These are phyloP conservation scores for Rhizopus stolonifer DNA, from an alignment of 371 early-diverging fungal genomes.

Conservation along the genomic window DNA sequence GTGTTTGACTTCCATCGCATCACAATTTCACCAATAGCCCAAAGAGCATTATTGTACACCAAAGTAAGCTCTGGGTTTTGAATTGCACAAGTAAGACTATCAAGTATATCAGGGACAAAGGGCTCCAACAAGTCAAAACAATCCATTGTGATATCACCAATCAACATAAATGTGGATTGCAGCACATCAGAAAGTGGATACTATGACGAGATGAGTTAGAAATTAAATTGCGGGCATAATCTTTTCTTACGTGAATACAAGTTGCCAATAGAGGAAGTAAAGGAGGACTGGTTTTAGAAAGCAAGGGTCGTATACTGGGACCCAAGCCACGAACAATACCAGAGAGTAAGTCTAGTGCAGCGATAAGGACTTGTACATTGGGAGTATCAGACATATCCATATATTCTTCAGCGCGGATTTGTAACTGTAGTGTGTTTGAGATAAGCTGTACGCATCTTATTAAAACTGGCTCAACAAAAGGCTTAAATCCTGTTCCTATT, in stretches of 20 bases:
- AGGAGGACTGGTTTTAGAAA: conserved; percentile 62
- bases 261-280: conserved; percentile 64
- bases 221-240: not conserved
- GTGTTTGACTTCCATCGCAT: conserved; percentile 59
- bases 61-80: conserved; percentile 50
- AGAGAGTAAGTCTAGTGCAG: conserved; percentile 83
- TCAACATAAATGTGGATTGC: conserved; percentile 90
- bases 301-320: conserved; percentile 59
- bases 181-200: conserved; percentile 83
- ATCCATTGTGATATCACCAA: conserved; percentile 89
- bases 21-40: conserved; percentile 94
- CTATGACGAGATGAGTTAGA: conserved; percentile 25
- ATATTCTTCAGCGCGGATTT: conserved; percentile 55
- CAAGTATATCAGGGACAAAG: conserved; percentile 5
- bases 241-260: conserved; percentile 63
- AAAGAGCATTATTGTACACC: conserved; percentile 91
- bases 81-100: conserved; percentile 63
- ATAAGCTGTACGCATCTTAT: conserved; percentile 77
- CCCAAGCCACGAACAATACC: conserved; percentile 86
- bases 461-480: conserved; percentile 75
- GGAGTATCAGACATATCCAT: conserved; percentile 56
- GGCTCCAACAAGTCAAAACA: conserved; percentile 51
- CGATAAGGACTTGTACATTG: conserved; percentile 86
- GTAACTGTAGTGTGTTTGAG: conserved; percentile 57
- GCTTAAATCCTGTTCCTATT: conserved; percentile 76